These are phyloP conservation scores for Ilex paraguariensis DNA, from an alignment of 305 asterid species.

Conservation along the genomic window DNA sequence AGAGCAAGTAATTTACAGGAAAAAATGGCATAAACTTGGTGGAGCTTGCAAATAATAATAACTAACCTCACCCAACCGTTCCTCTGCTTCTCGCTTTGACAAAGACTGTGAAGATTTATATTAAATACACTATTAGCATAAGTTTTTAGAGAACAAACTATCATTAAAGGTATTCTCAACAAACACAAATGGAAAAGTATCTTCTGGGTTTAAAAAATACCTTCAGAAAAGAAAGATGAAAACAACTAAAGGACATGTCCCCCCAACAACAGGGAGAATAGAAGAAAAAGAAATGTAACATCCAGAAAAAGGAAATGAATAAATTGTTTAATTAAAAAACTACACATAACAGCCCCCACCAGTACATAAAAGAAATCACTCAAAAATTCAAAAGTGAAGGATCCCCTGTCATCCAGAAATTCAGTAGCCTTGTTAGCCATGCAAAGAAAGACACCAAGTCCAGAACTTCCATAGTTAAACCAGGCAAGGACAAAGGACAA, in stretches of 20 bases:
- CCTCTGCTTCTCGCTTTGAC: slow-evolving; percentile 94
- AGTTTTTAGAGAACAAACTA: not conserved
- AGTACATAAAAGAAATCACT: too few relatives aligned
- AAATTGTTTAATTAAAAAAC: not conserved
- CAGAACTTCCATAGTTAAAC: not conserved
- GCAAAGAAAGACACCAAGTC: too few relatives aligned
- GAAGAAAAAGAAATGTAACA: not conserved
- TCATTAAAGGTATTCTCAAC: not conserved
- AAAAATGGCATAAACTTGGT: not conserved
- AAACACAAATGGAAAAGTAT: not conserved
- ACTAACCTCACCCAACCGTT: slow-evolving; percentile 76
- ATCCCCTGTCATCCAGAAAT: too few relatives aligned
- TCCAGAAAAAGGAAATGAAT: not conserved
- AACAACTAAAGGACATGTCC: too few relatives aligned
- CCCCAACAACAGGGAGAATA: not conserved
- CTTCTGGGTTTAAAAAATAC: not conserved
- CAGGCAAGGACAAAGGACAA: not conserved
- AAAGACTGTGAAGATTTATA: slow-evolving; percentile 49
- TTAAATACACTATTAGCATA: slow-evolving; percentile 16
- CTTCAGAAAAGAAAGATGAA: too few relatives aligned
- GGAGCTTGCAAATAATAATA: not conserved
- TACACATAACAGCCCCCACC: not conserved
- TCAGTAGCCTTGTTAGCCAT: too few relatives aligned
- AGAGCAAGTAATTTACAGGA: slow-evolving; percentile 4
- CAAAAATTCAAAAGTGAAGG: too few relatives aligned